Base-by-base conservation (phyloP, 2,329 filamentous ascomycete species). In the Eurotiales sp. region DNA sequence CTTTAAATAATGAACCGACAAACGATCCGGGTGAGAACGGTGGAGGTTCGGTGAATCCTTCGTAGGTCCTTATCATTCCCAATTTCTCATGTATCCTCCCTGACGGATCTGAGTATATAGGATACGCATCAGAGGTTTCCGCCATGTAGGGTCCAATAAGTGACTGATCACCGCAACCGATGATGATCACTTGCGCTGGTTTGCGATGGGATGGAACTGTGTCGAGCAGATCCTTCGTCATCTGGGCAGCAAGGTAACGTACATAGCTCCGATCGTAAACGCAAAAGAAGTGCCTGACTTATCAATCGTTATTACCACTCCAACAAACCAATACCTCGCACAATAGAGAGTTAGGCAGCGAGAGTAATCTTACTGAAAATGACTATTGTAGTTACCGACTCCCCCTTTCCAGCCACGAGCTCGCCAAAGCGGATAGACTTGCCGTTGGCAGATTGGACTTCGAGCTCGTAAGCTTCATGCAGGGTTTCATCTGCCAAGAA, bases 261-360 rank as follows among this genome's bases (percentile, higher is more conserved):
- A 62, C 59, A 27, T 62, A 62, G 39, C 52, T 51, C 52, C 61
- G 58, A 10, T 62, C 60, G 36, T 61, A 61, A 10, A 52, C 22
- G 37, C 59, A 61, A 47, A 61, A 61, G 44, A 60, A 61, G 53
- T 62, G 60, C 15, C 59, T 53, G 6, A 61, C 59, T 60, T 12
- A 12, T 39, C 8, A 19, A 39, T 37, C 29, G 29, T 32, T 32
- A 6, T 32, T 29, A 29, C 6, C 25, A 29, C 25, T 29, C 6
- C n/a, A n/a, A n/a, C 17, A 15, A 42, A 34, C 23, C 3, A 3
- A 15, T 25, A 8, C 14, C 11, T 4, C 3, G 7, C 10, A 12
- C 3, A 44, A 54, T 34, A 27, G 14, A 32, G 14, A 32, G 10
- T n/a, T n/a, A 32, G 5, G 25, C 10, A 10, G 25, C 25, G 12